Conservation (phyloP, 2,329 filamentous ascomycete species). For the Arthrinium phaeospermum region DNA sequence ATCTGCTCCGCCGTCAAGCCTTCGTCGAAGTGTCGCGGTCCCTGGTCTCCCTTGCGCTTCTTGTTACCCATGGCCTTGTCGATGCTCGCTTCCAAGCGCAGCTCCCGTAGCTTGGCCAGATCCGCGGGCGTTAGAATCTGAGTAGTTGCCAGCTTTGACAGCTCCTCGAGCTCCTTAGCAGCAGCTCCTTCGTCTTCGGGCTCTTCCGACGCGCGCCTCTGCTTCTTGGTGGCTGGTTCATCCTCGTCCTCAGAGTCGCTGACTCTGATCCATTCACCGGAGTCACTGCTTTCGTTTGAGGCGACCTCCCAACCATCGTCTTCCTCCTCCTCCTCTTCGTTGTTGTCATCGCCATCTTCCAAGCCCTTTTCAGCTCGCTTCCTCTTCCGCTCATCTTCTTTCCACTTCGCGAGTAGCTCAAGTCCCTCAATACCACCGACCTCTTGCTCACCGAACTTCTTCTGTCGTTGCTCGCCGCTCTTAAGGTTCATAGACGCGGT, state of each 20-base stretch:
- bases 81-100: slow-evolving; percentile 76
- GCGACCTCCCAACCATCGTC: slow-evolving; percentile 67
- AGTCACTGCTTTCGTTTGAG: slow-evolving; percentile 68
- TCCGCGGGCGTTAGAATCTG: slow-evolving; percentile 95
- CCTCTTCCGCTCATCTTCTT: slow-evolving; percentile 82
- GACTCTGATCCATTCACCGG: slow-evolving; percentile 93
- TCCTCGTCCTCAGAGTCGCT: slow-evolving; percentile 84
- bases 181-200: slow-evolving; percentile 37
- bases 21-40: slow-evolving; percentile 78
- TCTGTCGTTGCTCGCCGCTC: slow-evolving; percentile 75
- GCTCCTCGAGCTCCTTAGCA: slow-evolving; percentile 49
- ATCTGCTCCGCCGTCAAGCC: slow-evolving; percentile 90
- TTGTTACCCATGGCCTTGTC: slow-evolving; percentile 63
- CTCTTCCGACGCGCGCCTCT: slow-evolving; percentile 51
- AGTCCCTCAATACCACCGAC: slow-evolving; percentile 87
- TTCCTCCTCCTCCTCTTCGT: slow-evolving; percentile 62
- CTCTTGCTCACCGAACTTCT: slow-evolving; percentile 82
- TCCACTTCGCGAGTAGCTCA: slow-evolving; percentile 90
- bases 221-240: slow-evolving; percentile 69
- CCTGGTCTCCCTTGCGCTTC: slow-evolving; percentile 55
- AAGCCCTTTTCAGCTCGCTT: slow-evolving; percentile 74
- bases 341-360: slow-evolving; percentile 65
- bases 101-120: slow-evolving; percentile 90
- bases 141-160: slow-evolving; percentile 84
- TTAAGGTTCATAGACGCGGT: slow-evolving; percentile 84